Percentiles rank a stretch among this genome's conserved stretches.
These are phyloP conservation scores for Globisporangium irregulare DNA, from an alignment of 352 stramenopile genomes.

Conservation along the genomic window DNA sequence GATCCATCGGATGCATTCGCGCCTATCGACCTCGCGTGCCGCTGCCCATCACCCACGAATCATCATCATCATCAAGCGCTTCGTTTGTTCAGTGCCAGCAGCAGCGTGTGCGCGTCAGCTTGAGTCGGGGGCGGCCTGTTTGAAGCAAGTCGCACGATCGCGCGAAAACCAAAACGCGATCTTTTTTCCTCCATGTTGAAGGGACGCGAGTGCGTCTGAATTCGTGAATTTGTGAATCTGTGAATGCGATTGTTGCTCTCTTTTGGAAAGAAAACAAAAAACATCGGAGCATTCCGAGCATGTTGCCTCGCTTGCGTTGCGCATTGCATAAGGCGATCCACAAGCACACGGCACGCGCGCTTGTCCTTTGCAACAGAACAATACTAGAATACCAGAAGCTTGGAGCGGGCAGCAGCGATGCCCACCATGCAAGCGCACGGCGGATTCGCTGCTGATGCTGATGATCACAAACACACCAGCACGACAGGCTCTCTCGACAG, in stretches of 20 bases:
- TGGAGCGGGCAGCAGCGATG: not conserved
- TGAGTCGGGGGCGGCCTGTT: not conserved
- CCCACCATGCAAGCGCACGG: no score
- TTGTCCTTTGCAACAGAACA: not conserved
- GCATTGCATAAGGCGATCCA: not conserved
- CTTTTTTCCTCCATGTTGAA: slow-evolving; percentile 9
- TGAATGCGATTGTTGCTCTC: not conserved
- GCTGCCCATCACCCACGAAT: not conserved
- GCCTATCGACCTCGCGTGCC: not conserved
- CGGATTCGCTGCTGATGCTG: not conserved
- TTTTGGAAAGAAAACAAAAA: not conserved
- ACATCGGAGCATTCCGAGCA: not conserved
- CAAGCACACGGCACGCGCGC: not conserved
- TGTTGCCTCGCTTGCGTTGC: not conserved
- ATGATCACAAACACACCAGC: not conserved
- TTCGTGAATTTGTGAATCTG: not conserved
- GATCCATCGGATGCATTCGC: not conserved
- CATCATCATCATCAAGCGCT: not conserved
- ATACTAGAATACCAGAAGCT: not conserved
- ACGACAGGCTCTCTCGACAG: not conserved
- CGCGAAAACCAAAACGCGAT: slow-evolving; percentile 2
- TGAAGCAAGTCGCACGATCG: not conserved
- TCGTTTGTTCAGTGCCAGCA: not conserved
- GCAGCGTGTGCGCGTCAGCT: not conserved
- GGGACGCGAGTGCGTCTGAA: not conserved